Conservation (phyloP, 768 basidiomycete species). For the Phylloporus arenicola region DNA sequence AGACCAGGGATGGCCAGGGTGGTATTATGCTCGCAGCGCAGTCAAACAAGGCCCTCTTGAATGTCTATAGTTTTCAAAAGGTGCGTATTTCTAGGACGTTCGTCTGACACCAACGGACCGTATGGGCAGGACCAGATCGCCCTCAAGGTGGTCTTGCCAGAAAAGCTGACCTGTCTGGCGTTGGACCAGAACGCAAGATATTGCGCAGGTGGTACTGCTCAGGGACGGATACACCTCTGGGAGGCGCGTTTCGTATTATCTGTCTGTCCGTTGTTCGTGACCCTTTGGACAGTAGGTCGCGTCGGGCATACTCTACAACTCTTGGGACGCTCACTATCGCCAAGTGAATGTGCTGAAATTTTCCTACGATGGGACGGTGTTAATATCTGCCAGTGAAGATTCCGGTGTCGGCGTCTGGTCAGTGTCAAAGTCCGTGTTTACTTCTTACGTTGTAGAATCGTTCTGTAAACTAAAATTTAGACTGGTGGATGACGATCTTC, state of each 20-base stretch:
- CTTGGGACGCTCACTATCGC: constrained; percentile 96
- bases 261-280: constrained; percentile 9
- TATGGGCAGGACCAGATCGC: constrained; percentile 76
- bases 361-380: constrained; percentile 70
- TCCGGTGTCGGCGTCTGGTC: constrained; percentile 88
- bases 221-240: constrained; percentile 93
- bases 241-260: constrained; percentile 57
- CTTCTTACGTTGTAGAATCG: constrained; percentile 1
- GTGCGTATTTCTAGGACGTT: constrained; percentile 35
- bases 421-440: constrained; percentile 63
- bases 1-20: constrained; percentile 67
- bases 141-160: constrained; percentile 81
- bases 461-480: constrained; percentile 35
- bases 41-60: constrained; percentile 80
- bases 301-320: constrained; percentile 88
- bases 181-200: constrained; percentile 67
- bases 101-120: neutral
- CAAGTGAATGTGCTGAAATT: constrained; percentile 79
- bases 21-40: constrained; percentile 83
- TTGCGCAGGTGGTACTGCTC: constrained; percentile 83
- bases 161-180: constrained; percentile 78
- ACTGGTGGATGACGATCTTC: constrained; percentile 68
- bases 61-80: constrained; percentile 93
- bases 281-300: constrained; percentile 51
- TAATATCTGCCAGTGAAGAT: constrained; percentile 88